Base-by-base conservation (phyloP, 495 filamentous ascomycete species). In the Collariella sp. region DNA sequence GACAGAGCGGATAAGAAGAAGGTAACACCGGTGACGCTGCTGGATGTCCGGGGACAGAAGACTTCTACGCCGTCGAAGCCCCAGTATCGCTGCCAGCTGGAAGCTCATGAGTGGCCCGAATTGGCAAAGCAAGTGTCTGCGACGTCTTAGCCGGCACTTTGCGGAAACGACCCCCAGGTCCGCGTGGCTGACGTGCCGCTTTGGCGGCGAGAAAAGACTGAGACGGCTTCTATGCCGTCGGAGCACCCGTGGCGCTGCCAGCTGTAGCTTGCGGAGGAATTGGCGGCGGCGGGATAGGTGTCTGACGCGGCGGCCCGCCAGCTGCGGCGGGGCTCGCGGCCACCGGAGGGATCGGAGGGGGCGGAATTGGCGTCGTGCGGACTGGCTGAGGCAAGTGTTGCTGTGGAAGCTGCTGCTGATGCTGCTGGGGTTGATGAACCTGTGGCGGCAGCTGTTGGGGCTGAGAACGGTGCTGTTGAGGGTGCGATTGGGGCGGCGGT, bases 221-320 rank as follows among this genome's bases (percentile, higher is more conserved):
- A 31, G 26, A 31, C 5, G 26, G 5, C 26, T 31, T 31, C 26
- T 31, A 31, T 9, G 26, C 26, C 26, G 26, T 31, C 26, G 26
- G 26, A 31, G 26, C 26, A 4, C 26, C 26, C 4, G 26, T 31
- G 26, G 5, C 9, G 26, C 26, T 31, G 26, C 26, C 26, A 9
- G 56, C 31, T 18, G 55, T 52, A 7, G 55, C 39, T 20, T 40
- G 55, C 24, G 62, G 62, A 11, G 64, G 64, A 16, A 67, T 67
- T 12, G 62, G 62, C 3, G 65, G 65, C 4, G 65, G 65, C 2
- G 65, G 65, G 11, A 68, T 66, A n/a, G 63, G 63, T 0, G 65
- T 68, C 29, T 68, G 65, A n/a, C 54, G 50, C 9, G 62, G 52
- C 3, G 64, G 62, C 3, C 50, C 52, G 13, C 23, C 39, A 24